Base-by-base conservation (phyloP, 2,329 filamentous ascomycete genomes). In the Talaromyces sp. region DNA sequence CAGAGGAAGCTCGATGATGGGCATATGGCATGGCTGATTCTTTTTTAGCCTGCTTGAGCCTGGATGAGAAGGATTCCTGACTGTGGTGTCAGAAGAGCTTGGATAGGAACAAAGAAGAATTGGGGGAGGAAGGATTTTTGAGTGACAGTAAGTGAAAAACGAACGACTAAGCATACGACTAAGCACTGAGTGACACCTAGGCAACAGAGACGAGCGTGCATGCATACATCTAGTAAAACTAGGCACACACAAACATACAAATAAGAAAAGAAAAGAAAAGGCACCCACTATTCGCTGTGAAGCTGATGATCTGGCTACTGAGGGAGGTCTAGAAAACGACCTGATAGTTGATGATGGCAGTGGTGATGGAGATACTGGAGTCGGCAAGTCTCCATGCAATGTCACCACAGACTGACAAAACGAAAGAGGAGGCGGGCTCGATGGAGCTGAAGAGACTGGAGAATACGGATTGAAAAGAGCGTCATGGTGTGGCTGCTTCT, bases 361-460 rank as follows among this genome's bases (percentile, higher is more conserved):
- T 12, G 48, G 27, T 52, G 27, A 52, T 21, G 57, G 46, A 65
- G 63, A 59, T 56, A 56, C 53, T 29, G 61, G 60, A 17, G 56
- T 50, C 38, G 62, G 59, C 60, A 65, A 60, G 9, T 63, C 58
- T 27, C 60, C 50, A 14, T 72, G 38, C 21, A 64, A 68, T 8
- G 57, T 62, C 12, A 60, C 50, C 14, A 62, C 61, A 12, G 73
- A 75, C 60, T 71, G 72, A 14, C 72, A 75, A 10, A 72, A 74
- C 32, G 72, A 74, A 31, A 75, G 60, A 14, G 73, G 72, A 51
- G 73, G 73, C 19, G 73, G 69, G 59, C 69, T 75, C 11, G 73
- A 75, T 11, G 68, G 64, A 43, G 62, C 57, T 0, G 70, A 74
- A 1, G 71, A 71, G 8, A 67, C 61, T 26, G 61, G 58, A 53